These are phyloP conservation scores for Serendipita sp. DNA, from an alignment of 768 basidiomycete genomes.

Conservation along the genomic window DNA sequence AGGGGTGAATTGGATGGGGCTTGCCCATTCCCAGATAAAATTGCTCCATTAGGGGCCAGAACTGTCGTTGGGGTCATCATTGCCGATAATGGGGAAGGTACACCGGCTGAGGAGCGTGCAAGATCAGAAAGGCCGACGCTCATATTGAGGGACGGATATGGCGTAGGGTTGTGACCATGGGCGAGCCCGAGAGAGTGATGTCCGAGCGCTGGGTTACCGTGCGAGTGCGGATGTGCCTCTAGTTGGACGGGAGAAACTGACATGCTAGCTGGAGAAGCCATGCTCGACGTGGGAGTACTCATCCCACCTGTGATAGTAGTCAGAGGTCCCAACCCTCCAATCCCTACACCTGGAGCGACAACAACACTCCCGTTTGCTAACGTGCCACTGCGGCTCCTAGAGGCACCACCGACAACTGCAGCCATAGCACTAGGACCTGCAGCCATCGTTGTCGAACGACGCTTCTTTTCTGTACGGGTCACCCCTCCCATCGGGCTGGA, in stretches of 20 bases:
- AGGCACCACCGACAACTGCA: not conserved
- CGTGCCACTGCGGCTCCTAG: conserved; percentile 4
- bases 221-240: no score
- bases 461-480: conserved; percentile 1
- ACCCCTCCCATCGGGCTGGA: not conserved
- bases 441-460: not conserved
- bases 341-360: not conserved
- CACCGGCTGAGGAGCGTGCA: no score
- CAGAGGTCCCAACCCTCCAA: not conserved
- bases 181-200: no score
- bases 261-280: not conserved
- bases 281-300: no score
- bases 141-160: no score
- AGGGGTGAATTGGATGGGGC: not conserved
- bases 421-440: not conserved
- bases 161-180: no score
- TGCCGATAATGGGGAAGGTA: no score
- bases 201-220: no score
- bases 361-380: not conserved
- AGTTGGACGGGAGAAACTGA: not conserved
- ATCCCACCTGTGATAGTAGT: no score
- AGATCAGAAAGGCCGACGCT: no score
- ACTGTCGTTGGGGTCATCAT: no score
- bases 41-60: no score
- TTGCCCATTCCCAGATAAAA: not conserved